These are phyloP conservation scores for Scorias spongiosa DNA, from an alignment of 2,329 filamentous ascomycete species.

Conservation along the genomic window DNA sequence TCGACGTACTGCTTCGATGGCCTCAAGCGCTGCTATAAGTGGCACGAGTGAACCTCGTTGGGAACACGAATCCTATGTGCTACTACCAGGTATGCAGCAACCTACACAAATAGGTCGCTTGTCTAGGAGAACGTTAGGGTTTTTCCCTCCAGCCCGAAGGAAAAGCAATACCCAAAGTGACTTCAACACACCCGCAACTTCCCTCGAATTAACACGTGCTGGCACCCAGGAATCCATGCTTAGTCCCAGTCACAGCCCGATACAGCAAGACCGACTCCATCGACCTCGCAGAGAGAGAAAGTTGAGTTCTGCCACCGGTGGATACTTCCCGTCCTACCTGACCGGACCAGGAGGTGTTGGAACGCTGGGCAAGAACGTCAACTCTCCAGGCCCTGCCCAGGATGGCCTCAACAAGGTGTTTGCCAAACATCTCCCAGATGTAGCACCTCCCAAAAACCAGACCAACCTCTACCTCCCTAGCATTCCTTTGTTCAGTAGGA, in stretches of 20 bases:
- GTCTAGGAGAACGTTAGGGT: slow-evolving; percentile 65
- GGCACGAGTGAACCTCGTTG: slow-evolving; percentile 45
- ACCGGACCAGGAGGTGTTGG: slow-evolving; percentile 79
- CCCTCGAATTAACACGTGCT: slow-evolving; percentile 43
- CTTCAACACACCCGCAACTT: slow-evolving; percentile 45
- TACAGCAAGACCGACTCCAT: slow-evolving; percentile 21
- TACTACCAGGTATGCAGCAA: slow-evolving; percentile 53
- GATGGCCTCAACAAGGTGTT: slow-evolving; percentile 77
- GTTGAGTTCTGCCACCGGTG: slow-evolving; percentile 23
- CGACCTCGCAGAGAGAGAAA: slow-evolving; percentile 26
- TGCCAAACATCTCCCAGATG: slow-evolving; percentile 64
- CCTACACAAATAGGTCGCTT: slow-evolving; percentile 79
- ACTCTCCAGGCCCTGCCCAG: slow-evolving; percentile 64
- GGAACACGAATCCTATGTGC: slow-evolving; percentile 81
- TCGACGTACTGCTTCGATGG: slow-evolving; percentile 19
- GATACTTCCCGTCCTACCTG: slow-evolving; percentile 40
- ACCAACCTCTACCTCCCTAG: slow-evolving; percentile 40
- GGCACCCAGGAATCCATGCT: slow-evolving; percentile 17
- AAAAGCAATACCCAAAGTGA: slow-evolving; percentile 57
- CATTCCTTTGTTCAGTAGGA: slow-evolving; percentile 37
- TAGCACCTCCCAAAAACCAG: slow-evolving; percentile 49
- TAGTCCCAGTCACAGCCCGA: slow-evolving; percentile 16
- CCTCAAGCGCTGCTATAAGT: slow-evolving; percentile 28
- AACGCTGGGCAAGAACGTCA: slow-evolving; percentile 55
- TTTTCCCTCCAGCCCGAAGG: slow-evolving; percentile 80